phyloP scores from a whole-genome alignment of 768 basidiomycete genomes.

The Kwoniella pini region DNA sequence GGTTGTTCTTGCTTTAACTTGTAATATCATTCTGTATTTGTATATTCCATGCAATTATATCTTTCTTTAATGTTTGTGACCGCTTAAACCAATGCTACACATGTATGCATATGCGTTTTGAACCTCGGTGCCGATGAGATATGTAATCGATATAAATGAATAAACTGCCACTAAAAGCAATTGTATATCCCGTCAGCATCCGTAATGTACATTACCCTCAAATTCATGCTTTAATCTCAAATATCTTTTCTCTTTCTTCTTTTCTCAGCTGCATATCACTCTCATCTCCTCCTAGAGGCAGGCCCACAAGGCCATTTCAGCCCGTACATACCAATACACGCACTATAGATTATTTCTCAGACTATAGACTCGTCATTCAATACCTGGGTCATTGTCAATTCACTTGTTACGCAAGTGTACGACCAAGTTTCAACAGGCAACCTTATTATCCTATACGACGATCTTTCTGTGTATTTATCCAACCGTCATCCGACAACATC shows the following conservation, averaged over 20 bases:
- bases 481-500: not conserved
- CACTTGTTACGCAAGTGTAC: no score
- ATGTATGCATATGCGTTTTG: not conserved
- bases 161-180: no score
- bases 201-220: not conserved
- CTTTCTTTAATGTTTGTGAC: no score
- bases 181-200: not conserved
- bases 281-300: constrained; percentile 13
- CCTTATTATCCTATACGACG: not conserved
- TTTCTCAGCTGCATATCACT: not conserved
- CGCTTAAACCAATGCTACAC: no score
- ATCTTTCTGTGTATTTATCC: not conserved
- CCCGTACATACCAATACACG: not conserved
- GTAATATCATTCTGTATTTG: not conserved
- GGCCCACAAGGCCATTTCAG: constrained; percentile 11
- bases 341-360: no score
- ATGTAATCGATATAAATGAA: no score
- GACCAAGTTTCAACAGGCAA: not conserved
- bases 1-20: not conserved
- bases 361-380: no score
- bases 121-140: not conserved
- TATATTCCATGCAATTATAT: not conserved
- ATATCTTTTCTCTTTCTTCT: not conserved
- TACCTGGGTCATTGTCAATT: no score
- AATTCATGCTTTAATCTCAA: not conserved